Percentiles rank a stretch among this genome's conserved stretches.
These are phyloP conservation scores for Choricystis sp. DNA, from an alignment of 139 green algal species.

Conservation along the genomic window DNA sequence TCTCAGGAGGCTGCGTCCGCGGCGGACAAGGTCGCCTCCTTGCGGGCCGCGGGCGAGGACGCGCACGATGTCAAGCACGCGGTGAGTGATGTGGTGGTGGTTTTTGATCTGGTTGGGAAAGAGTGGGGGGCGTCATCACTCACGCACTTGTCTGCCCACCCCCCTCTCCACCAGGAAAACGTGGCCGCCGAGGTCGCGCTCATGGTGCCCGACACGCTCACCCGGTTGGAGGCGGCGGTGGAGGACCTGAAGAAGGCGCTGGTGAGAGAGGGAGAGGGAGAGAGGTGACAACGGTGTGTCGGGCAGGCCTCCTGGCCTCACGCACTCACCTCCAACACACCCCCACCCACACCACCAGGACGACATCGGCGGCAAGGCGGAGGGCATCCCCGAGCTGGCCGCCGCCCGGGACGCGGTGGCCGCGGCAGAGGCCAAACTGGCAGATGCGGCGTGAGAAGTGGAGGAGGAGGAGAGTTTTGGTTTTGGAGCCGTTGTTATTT, in stretches of 20 bases:
- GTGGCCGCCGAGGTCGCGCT: slow-evolving; percentile 62
- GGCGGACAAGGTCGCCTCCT: slow-evolving; percentile 39
- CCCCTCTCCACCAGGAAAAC: slow-evolving; percentile 48
- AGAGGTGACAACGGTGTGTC: too few species aligned
- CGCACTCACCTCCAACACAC: not conserved
- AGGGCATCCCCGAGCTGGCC: slow-evolving; percentile 6
- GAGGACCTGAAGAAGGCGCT: slow-evolving; percentile 44
- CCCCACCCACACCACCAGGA: slow-evolving; percentile 5
- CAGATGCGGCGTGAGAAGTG: not conserved
- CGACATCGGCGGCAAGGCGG: slow-evolving; percentile 1
- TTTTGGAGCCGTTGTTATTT: too few species aligned
- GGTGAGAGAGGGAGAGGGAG: slow-evolving; percentile 23
- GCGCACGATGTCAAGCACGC: slow-evolving; percentile 66
- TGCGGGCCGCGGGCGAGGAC: slow-evolving; percentile 48
- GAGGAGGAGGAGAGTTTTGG: too few species aligned
- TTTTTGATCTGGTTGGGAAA: slow-evolving; percentile 11
- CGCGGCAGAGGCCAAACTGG: slow-evolving; percentile 6
- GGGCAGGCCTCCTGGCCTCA: too few species aligned
- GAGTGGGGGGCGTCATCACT: not conserved
- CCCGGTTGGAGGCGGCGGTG: slow-evolving; percentile 53
- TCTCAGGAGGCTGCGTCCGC: slow-evolving; percentile 51
- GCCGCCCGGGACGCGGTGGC: slow-evolving; percentile 5
- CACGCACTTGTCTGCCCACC: not conserved
- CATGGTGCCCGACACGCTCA: slow-evolving; percentile 72
- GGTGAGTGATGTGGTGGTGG: slow-evolving; percentile 34